Evolutionary conservation across 2,329 filamentous ascomycete genomes (phyloP).

Genomic region (Periconia macrospinosa): DNA sequence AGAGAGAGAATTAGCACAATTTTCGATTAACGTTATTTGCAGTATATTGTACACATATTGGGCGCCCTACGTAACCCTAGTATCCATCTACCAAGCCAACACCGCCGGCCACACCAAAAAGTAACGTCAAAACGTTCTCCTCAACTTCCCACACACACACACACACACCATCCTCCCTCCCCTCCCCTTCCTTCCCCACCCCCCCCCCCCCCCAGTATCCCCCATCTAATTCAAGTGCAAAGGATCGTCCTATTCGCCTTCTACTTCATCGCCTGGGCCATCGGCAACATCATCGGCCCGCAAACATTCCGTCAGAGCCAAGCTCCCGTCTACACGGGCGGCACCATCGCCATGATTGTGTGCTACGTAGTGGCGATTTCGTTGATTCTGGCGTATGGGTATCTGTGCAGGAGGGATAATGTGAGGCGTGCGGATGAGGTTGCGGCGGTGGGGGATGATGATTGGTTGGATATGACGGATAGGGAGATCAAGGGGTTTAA

Average conservation of each 20-base stretch:
- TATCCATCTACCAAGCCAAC: conserved; percentile 2
- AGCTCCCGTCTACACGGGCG: conserved; percentile 32
- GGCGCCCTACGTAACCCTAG: neutral
- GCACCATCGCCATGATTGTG: conserved; percentile 2
- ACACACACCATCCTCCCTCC: too few species aligned
- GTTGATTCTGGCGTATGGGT: conserved; percentile 1
- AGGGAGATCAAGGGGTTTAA: conserved; percentile 12
- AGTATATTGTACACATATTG: conserved; percentile 1
- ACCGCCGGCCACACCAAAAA: conserved; percentile 11
- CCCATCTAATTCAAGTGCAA: neutral
- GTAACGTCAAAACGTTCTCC: conserved; percentile 27
- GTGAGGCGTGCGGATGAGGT: neutral
- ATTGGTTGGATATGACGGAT: conserved; percentile 11
- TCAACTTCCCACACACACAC: neutral
- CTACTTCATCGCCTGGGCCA: conserved; percentile 45
- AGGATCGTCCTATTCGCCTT: conserved; percentile 16
- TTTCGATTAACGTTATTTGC: neutral
- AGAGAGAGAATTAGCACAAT: too few species aligned
- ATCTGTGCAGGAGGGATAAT: neutral
- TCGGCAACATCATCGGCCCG: conserved; percentile 45
- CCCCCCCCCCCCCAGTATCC: too few species aligned
- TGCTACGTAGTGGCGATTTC: conserved; percentile 3
- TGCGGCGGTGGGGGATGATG: neutral
- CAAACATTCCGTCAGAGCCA: conserved; percentile 43
- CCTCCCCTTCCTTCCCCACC: too few species aligned